phyloP scores from a whole-genome alignment of 441 rosid species.

The Jatropha multifida region DNA sequence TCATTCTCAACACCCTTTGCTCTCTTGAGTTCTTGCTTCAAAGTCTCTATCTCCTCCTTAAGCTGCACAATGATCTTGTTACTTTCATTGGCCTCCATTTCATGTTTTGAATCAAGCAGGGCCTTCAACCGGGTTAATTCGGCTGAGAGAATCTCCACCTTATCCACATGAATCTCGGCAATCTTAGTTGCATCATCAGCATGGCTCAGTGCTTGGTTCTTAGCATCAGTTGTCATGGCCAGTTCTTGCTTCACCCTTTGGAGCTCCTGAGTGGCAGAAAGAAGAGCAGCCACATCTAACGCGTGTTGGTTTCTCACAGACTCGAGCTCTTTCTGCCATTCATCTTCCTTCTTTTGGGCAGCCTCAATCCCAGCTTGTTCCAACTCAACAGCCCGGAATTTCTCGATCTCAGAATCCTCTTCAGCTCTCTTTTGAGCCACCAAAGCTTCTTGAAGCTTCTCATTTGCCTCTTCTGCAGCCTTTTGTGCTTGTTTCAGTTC shows the following conservation, averaged over 20 bases:
- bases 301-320: conserved; percentile 77
- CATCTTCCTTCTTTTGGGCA: conserved; percentile 66
- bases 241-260: conserved; percentile 68
- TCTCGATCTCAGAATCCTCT: conserved; percentile 76
- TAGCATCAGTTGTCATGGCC: conserved; percentile 68
- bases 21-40: conserved; percentile 57
- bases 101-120: conserved; percentile 61
- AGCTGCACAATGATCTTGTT: conserved; percentile 48
- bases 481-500: conserved; percentile 73
- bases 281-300: conserved; percentile 68
- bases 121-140: conserved; percentile 65
- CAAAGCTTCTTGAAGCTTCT: conserved; percentile 77
- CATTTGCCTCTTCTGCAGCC: conserved; percentile 61
- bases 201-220: conserved; percentile 72
- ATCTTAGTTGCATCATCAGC: conserved; percentile 89
- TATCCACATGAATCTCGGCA: conserved; percentile 78
- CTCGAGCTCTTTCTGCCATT: conserved; percentile 71
- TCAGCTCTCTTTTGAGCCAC: conserved; percentile 83
- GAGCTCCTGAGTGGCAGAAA: conserved; percentile 72
- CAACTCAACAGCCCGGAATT: conserved; percentile 77
- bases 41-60: conserved; percentile 48
- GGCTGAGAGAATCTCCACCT: conserved; percentile 67
- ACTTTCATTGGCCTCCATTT: conserved; percentile 50
- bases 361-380: conserved; percentile 90
- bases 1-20: conserved; percentile 47